A percentile compares a stretch with the other conserved stretches of the same genome.
These are phyloP conservation scores for Roridomyces roridus DNA, from an alignment of 768 basidiomycete genomes.

Conservation along the genomic window DNA sequence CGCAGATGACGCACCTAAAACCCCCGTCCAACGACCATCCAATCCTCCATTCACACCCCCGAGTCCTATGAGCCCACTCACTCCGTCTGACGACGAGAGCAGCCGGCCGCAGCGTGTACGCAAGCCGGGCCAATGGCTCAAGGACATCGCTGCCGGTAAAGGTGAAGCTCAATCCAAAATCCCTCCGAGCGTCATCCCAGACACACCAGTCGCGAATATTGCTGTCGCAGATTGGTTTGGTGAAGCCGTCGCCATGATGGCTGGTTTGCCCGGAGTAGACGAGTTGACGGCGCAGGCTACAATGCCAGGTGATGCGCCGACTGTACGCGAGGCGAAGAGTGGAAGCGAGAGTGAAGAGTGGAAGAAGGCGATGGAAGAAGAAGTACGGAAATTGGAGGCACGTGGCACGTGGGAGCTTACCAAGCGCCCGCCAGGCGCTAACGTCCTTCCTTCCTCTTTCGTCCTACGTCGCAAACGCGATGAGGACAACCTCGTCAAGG, in stretches of 20 bases:
- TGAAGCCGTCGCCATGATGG: background rate
- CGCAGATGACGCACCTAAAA: background rate
- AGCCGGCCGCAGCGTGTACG: background rate
- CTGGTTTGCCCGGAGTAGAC: background rate
- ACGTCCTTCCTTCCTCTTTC: background rate
- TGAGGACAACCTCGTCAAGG: background rate
- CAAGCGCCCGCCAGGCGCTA: background rate
- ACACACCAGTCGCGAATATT: background rate
- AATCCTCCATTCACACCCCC: background rate
- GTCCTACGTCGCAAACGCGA: background rate
- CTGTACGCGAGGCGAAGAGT: background rate
- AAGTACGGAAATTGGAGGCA: background rate
- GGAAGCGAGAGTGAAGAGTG: background rate
- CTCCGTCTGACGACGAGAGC: no score
- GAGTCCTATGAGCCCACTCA: background rate
- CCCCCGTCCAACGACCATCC: background rate
- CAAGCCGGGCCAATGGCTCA: background rate
- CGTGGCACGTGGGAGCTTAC: background rate
- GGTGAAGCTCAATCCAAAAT: background rate
- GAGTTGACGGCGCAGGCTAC: background rate
- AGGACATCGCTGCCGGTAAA: no score
- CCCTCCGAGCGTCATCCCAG: background rate
- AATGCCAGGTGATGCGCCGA: background rate
- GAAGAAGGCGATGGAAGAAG: background rate
- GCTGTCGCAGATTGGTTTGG: background rate